Conservation (phyloP, 2,329 filamentous ascomycete genomes). For the Aureobasidium pullulans region DNA sequence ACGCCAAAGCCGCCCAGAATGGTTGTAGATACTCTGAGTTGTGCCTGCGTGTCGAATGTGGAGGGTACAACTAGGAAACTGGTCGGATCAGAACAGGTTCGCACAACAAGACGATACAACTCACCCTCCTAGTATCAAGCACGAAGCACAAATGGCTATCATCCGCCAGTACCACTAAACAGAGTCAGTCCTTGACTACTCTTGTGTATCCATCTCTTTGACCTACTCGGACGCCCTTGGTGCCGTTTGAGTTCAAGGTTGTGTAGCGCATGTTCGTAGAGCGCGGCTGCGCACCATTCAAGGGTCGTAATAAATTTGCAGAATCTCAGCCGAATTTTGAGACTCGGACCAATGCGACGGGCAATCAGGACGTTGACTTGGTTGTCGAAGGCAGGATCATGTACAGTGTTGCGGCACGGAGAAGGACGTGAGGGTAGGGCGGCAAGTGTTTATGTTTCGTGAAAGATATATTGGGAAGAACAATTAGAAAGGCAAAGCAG, state of each 20-base stretch:
- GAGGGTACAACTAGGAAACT: conserved; percentile 44
- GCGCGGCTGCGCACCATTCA: not conserved
- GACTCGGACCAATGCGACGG: not conserved
- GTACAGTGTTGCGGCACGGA: not conserved
- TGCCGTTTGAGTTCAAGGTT: not conserved
- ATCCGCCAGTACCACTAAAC: conserved; percentile 43
- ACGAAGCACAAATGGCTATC: conserved; percentile 35
- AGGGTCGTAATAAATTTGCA: not conserved
- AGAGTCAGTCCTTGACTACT: not conserved
- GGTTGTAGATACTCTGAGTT: conserved; percentile 30
- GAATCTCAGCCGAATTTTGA: not conserved
- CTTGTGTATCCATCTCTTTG: not conserved
- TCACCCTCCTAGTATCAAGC: conserved; percentile 44
- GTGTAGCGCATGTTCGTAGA: conserved; percentile 1
- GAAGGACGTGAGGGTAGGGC: not conserved
- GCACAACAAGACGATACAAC: conserved; percentile 9
- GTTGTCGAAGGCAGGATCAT: not conserved
- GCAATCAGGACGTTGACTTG: not conserved
- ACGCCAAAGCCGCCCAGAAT: conserved; percentile 40
- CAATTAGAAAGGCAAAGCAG: not conserved
- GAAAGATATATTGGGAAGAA: not conserved
- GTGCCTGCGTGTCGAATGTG: conserved; percentile 35
- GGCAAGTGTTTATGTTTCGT: not conserved
- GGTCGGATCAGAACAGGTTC: conserved; percentile 14
- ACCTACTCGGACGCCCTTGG: conserved; percentile 1